Conservation (phyloP, 2,329 filamentous ascomycete genomes). For the Orbilia quercus region DNA sequence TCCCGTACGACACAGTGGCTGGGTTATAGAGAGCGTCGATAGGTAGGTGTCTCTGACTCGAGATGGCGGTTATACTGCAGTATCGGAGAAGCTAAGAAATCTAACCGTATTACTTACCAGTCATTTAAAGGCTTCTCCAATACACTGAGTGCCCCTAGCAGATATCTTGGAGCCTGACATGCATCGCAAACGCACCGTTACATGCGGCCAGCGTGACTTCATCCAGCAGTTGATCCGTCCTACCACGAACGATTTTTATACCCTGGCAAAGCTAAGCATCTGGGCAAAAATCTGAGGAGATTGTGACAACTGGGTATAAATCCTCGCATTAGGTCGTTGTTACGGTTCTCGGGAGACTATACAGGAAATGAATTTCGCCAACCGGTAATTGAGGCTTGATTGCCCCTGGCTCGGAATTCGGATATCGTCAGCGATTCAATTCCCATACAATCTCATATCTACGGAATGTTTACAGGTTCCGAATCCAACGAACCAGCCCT, state of each 20-base stretch:
- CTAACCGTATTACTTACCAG: neutral
- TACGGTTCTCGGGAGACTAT: neutral
- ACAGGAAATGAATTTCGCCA: conserved; percentile 17
- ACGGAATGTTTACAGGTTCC: conserved; percentile 22
- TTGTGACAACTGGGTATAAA: conserved; percentile 5
- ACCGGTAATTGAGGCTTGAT: conserved; percentile 12
- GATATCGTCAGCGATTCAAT: conserved; percentile 15
- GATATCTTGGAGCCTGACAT: conserved; percentile 19
- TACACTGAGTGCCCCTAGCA: conserved; percentile 10
- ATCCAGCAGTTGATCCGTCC: conserved; percentile 26
- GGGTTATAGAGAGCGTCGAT: neutral
- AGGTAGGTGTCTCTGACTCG: neutral
- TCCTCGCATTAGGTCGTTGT: conserved; percentile 3
- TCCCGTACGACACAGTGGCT: neutral
- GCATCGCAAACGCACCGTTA: conserved; percentile 37
- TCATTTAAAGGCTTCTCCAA: conserved; percentile 3
- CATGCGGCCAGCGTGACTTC: conserved; percentile 40
- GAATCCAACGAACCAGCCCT: conserved; percentile 20
- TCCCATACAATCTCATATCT: conserved; percentile 38
- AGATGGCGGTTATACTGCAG: conserved; percentile 12
- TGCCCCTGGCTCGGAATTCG: conserved; percentile 7
- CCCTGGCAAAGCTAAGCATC: conserved; percentile 13
- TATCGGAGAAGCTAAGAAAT: conserved; percentile 21
- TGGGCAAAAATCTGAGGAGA: conserved; percentile 27
- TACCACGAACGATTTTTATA: conserved; percentile 16